phyloP scores from a whole-genome alignment of 2,329 filamentous ascomycete species.

The Grosmannia huntii region DNA sequence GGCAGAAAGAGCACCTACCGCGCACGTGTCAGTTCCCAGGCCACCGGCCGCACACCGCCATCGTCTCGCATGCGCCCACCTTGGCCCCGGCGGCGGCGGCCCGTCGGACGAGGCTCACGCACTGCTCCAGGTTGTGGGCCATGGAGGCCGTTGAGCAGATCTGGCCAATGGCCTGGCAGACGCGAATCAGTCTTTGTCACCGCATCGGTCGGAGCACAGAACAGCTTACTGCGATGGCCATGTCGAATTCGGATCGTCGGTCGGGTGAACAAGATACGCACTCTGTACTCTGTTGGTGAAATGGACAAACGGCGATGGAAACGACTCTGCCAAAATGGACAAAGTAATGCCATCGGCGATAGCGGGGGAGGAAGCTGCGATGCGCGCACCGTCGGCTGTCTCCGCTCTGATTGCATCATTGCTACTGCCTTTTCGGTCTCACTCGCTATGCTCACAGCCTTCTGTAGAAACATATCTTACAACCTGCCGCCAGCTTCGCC shows the following conservation, averaged over 20 bases:
- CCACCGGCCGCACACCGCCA: too few species aligned
- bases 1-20: slow-evolving; percentile 75
- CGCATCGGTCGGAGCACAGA: neutral
- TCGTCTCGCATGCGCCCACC: too few species aligned
- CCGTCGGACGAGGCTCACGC: slow-evolving; percentile 56
- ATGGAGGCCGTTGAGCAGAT: slow-evolving; percentile 75
- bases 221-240: slow-evolving; percentile 3
- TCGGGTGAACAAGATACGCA: too few species aligned
- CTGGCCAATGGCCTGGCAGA: slow-evolving; percentile 66
- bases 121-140: slow-evolving; percentile 67
- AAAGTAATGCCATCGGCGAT: too few species aligned
- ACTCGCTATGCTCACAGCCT: too few species aligned
- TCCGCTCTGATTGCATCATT: neutral
- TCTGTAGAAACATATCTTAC: too few species aligned
- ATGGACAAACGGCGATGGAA: neutral
- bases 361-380: too few species aligned
- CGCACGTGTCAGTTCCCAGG: too few species aligned
- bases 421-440: neutral
- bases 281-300: neutral
- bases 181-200: too few species aligned
- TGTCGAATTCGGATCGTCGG: neutral
- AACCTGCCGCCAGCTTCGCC: too few species aligned
- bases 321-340: neutral
- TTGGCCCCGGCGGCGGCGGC: slow-evolving; percentile 60
- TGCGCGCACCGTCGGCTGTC: too few species aligned